Conservation (phyloP, 2,329 filamentous ascomycete genomes). For the Aspergillus candidus region DNA sequence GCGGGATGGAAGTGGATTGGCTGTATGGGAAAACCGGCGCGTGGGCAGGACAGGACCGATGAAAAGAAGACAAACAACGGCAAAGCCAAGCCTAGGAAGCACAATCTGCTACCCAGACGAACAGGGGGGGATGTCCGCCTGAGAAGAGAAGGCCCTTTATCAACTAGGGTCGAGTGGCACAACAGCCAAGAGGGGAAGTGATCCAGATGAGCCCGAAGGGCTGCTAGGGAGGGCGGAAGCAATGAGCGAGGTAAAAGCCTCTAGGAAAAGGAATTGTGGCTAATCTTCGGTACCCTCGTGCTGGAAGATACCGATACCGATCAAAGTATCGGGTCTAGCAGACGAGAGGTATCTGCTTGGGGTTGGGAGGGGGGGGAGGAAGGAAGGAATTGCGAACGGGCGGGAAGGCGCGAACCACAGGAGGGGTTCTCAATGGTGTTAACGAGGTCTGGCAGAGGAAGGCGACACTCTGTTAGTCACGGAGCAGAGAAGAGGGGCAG, state of each 20-base stretch:
- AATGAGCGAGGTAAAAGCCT: constrained; percentile 69
- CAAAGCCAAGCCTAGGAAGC: constrained; percentile 57
- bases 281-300: constrained; percentile 54
- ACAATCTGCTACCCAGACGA: constrained; percentile 97
- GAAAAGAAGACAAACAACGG: constrained; percentile 14
- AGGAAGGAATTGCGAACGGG: constrained; percentile 14
- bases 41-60: constrained; percentile 15
- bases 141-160: constrained; percentile 93
- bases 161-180: constrained; percentile 64
- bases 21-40: constrained; percentile 3
- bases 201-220: constrained; percentile 49
- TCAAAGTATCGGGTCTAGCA: constrained; percentile 78
- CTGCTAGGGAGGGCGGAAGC: constrained; percentile 80
- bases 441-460: constrained; percentile 53
- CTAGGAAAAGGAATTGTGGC: constrained; percentile 84
- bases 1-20: constrained; percentile 6
- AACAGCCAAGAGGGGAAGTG: constrained; percentile 63
- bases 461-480: constrained; percentile 13
- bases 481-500: constrained; percentile 1
- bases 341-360: constrained; percentile 60
- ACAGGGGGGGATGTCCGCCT: constrained; percentile 79
- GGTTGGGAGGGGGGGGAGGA: constrained; percentile 13
- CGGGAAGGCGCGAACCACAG: constrained; percentile 6
- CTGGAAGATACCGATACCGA: constrained; percentile 78
- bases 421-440: constrained; percentile 41